Evolutionary conservation across 2,329 filamentous ascomycete species (phyloP).

Genomic region (Sporothrix globosa): DNA sequence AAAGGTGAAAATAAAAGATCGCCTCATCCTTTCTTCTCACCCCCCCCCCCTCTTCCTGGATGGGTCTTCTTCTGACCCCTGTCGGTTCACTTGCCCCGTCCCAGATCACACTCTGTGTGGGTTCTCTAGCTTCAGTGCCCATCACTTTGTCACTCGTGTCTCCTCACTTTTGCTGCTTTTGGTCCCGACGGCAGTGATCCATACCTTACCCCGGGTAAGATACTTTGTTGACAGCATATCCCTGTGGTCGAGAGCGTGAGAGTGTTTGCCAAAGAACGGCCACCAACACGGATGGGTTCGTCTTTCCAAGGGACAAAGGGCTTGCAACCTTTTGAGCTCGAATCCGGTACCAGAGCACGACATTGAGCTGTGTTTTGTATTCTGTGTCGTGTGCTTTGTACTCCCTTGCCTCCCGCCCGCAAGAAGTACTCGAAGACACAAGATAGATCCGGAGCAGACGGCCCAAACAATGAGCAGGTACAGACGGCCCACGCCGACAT

Average conservation of each 20-base stretch:
- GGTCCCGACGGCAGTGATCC: neutral
- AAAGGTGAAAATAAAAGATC: slow-evolving; percentile 16
- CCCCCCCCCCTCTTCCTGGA: slow-evolving; percentile 17
- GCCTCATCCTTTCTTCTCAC: slow-evolving; percentile 29
- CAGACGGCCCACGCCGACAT: neutral
- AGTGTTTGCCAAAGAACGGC: neutral
- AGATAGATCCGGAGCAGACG: neutral
- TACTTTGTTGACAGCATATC: slow-evolving; percentile 10
- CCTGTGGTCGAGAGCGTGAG: neutral
- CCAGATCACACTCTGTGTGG: slow-evolving; percentile 28
- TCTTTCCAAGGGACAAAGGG: slow-evolving; percentile 8
- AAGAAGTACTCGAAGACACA: neutral
- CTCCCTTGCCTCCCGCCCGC: neutral
- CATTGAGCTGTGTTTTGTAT: neutral
- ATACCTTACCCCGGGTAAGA: neutral
- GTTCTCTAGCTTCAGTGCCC: neutral
- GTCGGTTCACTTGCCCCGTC: slow-evolving; percentile 23
- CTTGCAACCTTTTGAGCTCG: neutral
- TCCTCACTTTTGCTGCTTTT: slow-evolving; percentile 11
- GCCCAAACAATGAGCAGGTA: neutral
- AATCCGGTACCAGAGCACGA: neutral
- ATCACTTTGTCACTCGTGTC: neutral
- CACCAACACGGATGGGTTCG: neutral
- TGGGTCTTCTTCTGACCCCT: neutral
- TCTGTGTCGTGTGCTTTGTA: slow-evolving; percentile 3